Base-by-base conservation (phyloP, 768 basidiomycete species). In the Rhodocollybia butyracea region DNA sequence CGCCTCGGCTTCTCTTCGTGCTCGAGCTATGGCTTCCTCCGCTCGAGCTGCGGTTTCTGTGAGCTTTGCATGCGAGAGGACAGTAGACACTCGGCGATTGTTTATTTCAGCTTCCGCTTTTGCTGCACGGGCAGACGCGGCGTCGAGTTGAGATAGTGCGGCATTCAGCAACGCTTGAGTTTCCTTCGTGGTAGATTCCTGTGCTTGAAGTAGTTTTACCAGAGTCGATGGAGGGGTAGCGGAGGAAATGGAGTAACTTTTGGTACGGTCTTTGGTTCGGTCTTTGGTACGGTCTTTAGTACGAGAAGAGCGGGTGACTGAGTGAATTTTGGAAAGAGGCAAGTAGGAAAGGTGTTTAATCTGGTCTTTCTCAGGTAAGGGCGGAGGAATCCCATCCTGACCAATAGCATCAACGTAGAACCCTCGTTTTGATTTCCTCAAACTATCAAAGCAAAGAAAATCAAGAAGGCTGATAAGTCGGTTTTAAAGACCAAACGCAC, bases 121-220 rank as follows among this genome's bases (percentile, higher is more conserved):
- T 13, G 57, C 22, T 26, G 43, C 57, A 26, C 57, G 57, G 27
- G 46, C 38, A 17, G 56, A 57, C 17, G 50, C 47, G 13, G 50
- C 22, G 15, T 58, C 39, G 6, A 58, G 51, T 27, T 47, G 41
- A 15, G 48, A 32, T 11, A 58, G 57, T 21, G 57, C 57, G 22
- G 52, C 43, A 29, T 54, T 39, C 6, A 58, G 27, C 12, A 54
- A 40, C 15, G 29, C 53, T 41, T 42, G 30, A 5, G 57, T 58
- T 32, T 58, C 29, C 32, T 48, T 53, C 5, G 38, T 51, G 6
- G 41, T 43, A 8, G n/a, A 36, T 48, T 58, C 57, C 36, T 58
- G 48, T 3, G 51, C 40, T 12, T 45, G 29, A 13, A 58, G 52
- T 26, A 58, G 27, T 21, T 54, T 46, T 3, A 41, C 29, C 22